Percentiles rank a stretch among this genome's conserved stretches.
Conservation (phyloP, 225 moss, liverwort and hornwort species). For the Rhytidiadelphus loreus region DNA sequence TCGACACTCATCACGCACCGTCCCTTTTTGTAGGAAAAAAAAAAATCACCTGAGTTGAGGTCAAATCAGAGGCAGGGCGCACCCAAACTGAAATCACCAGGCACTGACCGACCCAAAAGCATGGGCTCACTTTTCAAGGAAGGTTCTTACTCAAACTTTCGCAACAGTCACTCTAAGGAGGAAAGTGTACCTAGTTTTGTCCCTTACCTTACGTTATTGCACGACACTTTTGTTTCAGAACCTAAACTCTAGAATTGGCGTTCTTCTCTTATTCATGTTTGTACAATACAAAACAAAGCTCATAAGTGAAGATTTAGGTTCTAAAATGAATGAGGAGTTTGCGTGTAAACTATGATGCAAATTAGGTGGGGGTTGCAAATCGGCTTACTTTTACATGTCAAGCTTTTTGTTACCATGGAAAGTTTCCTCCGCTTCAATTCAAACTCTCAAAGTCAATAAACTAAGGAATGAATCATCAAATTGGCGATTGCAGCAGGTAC, state of each 20-base stretch:
- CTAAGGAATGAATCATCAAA: background rate
- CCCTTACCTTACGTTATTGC: no score
- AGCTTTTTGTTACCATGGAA: background rate
- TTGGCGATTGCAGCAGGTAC: no score
- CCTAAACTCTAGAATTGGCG: background rate
- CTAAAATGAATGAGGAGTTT: background rate
- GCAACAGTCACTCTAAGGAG: background rate
- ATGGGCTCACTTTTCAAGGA: background rate
- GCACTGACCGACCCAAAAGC: no score
- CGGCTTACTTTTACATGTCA: background rate
- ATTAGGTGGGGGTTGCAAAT: background rate
- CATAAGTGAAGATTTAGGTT: background rate
- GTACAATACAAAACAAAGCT: no score
- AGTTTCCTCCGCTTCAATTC: background rate
- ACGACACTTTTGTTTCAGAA: background rate
- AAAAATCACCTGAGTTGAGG: background rate
- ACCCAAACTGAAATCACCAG: no score
- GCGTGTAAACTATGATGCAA: background rate
- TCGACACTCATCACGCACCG: background rate
- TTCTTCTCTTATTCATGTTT: background rate
- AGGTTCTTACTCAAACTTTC: background rate
- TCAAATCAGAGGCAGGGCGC: no score
- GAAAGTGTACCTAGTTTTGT: background rate
- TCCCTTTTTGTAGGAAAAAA: background rate
- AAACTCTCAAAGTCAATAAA: background rate